A percentile compares a stretch with the other conserved stretches of the same genome.
phyloP scores from a whole-genome alignment of 768 basidiomycete species.

The Lactarius pseudohatsudake region DNA sequence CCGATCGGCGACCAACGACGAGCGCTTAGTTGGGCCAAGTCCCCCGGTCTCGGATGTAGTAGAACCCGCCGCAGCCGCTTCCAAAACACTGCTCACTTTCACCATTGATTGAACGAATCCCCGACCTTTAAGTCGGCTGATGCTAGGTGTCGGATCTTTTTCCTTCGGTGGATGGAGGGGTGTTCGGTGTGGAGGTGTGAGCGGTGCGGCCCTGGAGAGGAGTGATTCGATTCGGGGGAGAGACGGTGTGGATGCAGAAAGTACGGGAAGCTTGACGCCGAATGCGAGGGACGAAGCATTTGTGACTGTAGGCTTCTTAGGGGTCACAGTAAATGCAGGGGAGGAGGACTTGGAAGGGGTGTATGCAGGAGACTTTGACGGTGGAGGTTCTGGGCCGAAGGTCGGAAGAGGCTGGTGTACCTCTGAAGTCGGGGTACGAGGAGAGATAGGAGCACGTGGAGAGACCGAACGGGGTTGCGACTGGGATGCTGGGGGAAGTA shows the following conservation, averaged over 20 bases:
- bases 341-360: slow-evolving; percentile 22
- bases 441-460: slow-evolving; percentile 2
- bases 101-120: slow-evolving; percentile 87
- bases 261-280: slow-evolving; percentile 29
- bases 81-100: slow-evolving; percentile 59
- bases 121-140: slow-evolving; percentile 78
- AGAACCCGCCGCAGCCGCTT: slow-evolving; percentile 38
- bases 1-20: slow-evolving; percentile 18
- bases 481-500: background rate
- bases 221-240: slow-evolving; percentile 57
- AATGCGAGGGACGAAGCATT: slow-evolving; percentile 33
- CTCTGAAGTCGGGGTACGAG: slow-evolving; percentile 10
- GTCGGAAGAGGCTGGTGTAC: background rate
- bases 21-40: slow-evolving; percentile 8
- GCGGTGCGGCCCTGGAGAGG: slow-evolving; percentile 45
- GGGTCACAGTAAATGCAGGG: slow-evolving; percentile 26
- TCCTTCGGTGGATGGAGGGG: slow-evolving; percentile 49
- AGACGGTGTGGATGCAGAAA: slow-evolving; percentile 33
- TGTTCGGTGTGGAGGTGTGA: slow-evolving; percentile 51
- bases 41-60: slow-evolving; percentile 31
- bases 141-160: slow-evolving; percentile 79
- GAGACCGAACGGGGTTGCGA: slow-evolving; percentile 11
- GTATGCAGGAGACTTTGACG: slow-evolving; percentile 21
- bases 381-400: background rate
- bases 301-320: slow-evolving; percentile 35